Base-by-base conservation (phyloP, 225 moss, liverwort and hornwort species). In the Antitrichia curtipendula region DNA sequence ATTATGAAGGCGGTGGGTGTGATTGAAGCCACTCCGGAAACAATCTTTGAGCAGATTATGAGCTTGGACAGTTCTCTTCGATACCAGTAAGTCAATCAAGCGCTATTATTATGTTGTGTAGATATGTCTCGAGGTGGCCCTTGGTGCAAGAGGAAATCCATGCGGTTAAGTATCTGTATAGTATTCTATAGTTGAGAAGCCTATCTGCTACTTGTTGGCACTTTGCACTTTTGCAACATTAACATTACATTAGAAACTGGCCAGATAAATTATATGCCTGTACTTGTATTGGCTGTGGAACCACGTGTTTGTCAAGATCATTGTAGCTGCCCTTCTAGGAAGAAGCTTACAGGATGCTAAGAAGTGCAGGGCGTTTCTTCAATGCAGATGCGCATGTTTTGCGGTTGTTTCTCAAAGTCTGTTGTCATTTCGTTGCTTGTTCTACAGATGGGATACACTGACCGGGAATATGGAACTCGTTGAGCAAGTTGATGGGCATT, bases 1-100 rank as follows among this genome's bases (percentile, higher is more conserved):
- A 96, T 96, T 52, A 94, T 96, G 95, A 96, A 96, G 87, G 91
- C 96, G 59, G 96, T 96, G 59, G 96, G 96, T 52, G 96, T 95
- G 72, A 93, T 96, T 75, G 96, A 94, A 76, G 93, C 96, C 28
- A 90, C 86, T 36, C 93, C 96, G 64, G 96, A 96, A 57, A 90
- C 90, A 29, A 91, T 96, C 78, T 96, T 96, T 84, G 96, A 96
- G 88, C 94, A 93, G 88, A 93, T 96, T 76, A 96, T 96, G 96
- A 96, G 96, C 86, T 91, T 95, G 92, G 95, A 96, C 80, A 90
- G 88, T 83, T 78, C 92, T 52, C 90, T 94, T 83, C 91, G 96
- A 87, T 91, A 95, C 38, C 95, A 96, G 96, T 96, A 82, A 91
- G 91, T 87, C 52, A 50, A 52, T 53, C 31, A 40, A 31, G 65